A percentile compares a stretch with the other conserved stretches of the same genome.
Conservation (phyloP, 1,284 basidiomycete genomes). For the Crucibulum parvulum region DNA sequence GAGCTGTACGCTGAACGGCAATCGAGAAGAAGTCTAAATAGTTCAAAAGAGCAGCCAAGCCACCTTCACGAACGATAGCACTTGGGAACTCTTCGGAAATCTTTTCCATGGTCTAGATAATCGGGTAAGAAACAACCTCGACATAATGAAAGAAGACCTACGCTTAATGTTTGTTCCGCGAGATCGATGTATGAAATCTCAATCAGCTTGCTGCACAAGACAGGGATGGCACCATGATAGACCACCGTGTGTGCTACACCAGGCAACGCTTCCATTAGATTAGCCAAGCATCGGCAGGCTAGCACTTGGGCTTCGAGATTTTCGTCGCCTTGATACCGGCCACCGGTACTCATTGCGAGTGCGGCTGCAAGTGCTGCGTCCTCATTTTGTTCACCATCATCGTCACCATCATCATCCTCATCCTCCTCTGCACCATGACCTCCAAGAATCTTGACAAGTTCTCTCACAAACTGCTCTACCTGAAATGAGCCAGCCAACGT, state of each 20-base stretch:
- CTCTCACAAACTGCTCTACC: constrained; percentile 90
- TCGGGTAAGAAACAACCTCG: constrained; percentile 25
- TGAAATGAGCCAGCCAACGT: constrained; percentile 95
- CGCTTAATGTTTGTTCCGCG: constrained; percentile 94
- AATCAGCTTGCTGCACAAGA: constrained; percentile 93
- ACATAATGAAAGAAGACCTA: constrained; percentile 54
- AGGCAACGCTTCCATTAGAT: constrained; percentile 95
- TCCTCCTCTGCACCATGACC: constrained; percentile 80
- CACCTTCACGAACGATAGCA: constrained; percentile 93
- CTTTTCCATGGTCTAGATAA: constrained; percentile 89
- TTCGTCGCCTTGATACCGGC: constrained; percentile 75
- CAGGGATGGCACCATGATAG: constrained; percentile 93
- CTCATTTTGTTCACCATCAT: constrained; percentile 75
- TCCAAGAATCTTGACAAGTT: constrained; percentile 91
- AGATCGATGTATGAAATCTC: constrained; percentile 97
- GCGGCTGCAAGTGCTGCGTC: constrained; percentile 88
- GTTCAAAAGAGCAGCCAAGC: constrained; percentile 88
- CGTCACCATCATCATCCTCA: constrained; percentile 67
- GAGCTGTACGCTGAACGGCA: constrained; percentile 92
- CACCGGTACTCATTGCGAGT: constrained; percentile 76
- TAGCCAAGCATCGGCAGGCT: constrained; percentile 93
- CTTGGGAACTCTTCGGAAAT: constrained; percentile 96
- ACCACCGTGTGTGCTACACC: constrained; percentile 95
- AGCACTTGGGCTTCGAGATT: constrained; percentile 93
- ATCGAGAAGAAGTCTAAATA: constrained; percentile 98